A percentile compares a stretch with the other conserved stretches of the same genome.
phyloP scores from a whole-genome alignment of 2,329 filamentous ascomycete species.

The Alternaria sp. region DNA sequence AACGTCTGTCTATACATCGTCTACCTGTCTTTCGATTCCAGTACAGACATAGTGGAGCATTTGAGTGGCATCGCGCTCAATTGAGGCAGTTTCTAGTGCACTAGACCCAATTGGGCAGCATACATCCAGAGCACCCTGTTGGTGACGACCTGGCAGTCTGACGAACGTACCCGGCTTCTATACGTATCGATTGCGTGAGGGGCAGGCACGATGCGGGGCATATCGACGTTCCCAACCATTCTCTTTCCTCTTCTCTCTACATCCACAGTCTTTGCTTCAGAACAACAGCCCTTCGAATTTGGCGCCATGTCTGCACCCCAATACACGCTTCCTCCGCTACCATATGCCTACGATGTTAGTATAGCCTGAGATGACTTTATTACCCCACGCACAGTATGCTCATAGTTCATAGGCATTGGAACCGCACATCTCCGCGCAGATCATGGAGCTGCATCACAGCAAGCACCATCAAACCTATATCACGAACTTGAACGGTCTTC shows the following conservation, averaged over 20 bases:
- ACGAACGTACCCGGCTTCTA: slow-evolving; percentile 17
- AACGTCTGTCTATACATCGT: neutral
- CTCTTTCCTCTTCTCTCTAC: slow-evolving; percentile 23
- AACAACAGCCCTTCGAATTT: slow-evolving; percentile 46
- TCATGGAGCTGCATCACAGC: slow-evolving; percentile 81
- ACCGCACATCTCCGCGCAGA: slow-evolving; percentile 76
- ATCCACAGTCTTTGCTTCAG: slow-evolving; percentile 25
- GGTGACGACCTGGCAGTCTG: slow-evolving; percentile 20
- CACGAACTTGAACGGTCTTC: slow-evolving; percentile 73
- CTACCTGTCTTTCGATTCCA: neutral
- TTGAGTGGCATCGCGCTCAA: slow-evolving; percentile 22
- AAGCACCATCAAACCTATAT: slow-evolving; percentile 84
- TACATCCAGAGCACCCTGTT: slow-evolving; percentile 40
- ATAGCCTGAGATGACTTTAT: neutral
- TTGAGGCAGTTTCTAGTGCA: slow-evolving; percentile 41
- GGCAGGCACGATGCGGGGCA: slow-evolving; percentile 34
- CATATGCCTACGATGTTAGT: slow-evolving; percentile 74
- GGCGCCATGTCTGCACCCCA: slow-evolving; percentile 48
- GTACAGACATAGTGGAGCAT: neutral
- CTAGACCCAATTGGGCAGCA: slow-evolving; percentile 24
- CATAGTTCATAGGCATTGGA: slow-evolving; percentile 65
- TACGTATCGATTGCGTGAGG: slow-evolving; percentile 14
- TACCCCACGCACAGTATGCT: slow-evolving; percentile 1
- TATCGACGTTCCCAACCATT: slow-evolving; percentile 13
- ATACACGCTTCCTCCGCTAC: slow-evolving; percentile 69